phyloP scores from a whole-genome alignment of 2,329 filamentous ascomycete genomes.

The Alternaria arborescens region DNA sequence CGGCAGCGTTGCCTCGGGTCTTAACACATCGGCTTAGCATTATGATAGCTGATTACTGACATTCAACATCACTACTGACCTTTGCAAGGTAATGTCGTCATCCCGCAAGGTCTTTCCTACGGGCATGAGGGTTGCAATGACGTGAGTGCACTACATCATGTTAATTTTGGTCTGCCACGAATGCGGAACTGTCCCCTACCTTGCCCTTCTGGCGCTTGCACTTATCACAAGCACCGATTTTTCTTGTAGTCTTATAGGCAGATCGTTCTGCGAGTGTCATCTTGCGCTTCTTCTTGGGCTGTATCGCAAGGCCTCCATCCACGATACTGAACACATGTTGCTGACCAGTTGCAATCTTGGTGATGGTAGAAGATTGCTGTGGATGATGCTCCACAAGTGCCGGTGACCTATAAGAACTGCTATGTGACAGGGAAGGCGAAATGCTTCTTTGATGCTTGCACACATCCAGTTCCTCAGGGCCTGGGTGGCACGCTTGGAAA shows the following conservation, averaged over 20 bases:
- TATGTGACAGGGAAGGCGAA: not conserved
- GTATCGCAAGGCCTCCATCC: slow-evolving; percentile 30
- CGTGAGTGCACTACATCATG: slow-evolving; percentile 6
- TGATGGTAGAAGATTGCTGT: slow-evolving; percentile 10
- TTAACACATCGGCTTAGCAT: not conserved
- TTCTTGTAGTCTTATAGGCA: slow-evolving; percentile 38
- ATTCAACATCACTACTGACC: not conserved
- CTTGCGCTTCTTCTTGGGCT: slow-evolving; percentile 36
- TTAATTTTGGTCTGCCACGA: not conserved
- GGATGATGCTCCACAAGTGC: slow-evolving; percentile 4
- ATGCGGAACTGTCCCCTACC: slow-evolving; percentile 18
- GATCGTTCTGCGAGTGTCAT: slow-evolving; percentile 37
- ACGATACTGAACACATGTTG: slow-evolving; percentile 37
- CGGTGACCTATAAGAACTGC: not conserved
- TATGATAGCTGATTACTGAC: not conserved
- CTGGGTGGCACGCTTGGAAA: not conserved
- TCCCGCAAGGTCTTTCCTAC: not conserved
- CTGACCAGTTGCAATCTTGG: slow-evolving; percentile 16
- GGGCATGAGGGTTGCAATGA: not conserved
- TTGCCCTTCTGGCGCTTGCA: slow-evolving; percentile 40
- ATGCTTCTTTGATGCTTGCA: not conserved
- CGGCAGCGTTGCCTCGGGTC: not conserved
- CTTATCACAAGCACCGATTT: slow-evolving; percentile 37
- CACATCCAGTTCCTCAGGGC: not conserved
- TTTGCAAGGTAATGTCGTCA: not conserved